phyloP scores from a whole-genome alignment of 306 rosid species.

The Quercus robur region DNA sequence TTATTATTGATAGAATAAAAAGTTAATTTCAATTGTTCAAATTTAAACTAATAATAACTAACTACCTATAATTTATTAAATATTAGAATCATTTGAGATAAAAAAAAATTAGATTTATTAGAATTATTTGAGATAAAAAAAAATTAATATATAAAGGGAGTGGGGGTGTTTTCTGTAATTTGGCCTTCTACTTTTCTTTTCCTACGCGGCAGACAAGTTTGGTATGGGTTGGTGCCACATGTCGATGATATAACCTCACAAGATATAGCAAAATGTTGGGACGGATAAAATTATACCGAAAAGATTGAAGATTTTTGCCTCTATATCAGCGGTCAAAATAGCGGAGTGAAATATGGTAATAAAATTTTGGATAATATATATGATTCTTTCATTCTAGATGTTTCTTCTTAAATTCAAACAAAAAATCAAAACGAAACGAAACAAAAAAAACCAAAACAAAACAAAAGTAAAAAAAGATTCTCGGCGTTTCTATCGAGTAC shows the following conservation, averaged over 20 bases:
- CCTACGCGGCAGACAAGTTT: background rate
- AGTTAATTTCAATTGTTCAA: fast-evolving
- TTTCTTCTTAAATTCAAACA: background rate
- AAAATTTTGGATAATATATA: background rate
- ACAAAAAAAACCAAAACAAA: too few relatives aligned
- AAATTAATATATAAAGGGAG: too few relatives aligned
- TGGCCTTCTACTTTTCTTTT: too few relatives aligned
- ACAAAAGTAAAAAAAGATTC: too few relatives aligned
- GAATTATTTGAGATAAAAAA: too few relatives aligned
- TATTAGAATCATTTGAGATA: too few relatives aligned
- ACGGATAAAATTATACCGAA: background rate
- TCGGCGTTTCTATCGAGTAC: too few relatives aligned
- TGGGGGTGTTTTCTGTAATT: too few relatives aligned
- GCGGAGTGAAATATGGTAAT: background rate
- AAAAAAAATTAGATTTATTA: too few relatives aligned
- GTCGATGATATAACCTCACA: background rate
- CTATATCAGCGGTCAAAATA: background rate
- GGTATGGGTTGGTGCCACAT: slow-evolving; percentile 11
- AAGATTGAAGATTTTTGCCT: slow-evolving; percentile 6
- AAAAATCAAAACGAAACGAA: background rate
- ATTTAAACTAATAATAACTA: too few relatives aligned
- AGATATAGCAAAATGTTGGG: background rate
- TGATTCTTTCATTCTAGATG: background rate
- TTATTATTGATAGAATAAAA: too few relatives aligned
- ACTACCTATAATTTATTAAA: fast-evolving